A percentile compares a stretch with the other conserved stretches of the same genome.
phyloP scores from a whole-genome alignment of 2,329 filamentous ascomycete genomes.

The Xylaria multiplex region DNA sequence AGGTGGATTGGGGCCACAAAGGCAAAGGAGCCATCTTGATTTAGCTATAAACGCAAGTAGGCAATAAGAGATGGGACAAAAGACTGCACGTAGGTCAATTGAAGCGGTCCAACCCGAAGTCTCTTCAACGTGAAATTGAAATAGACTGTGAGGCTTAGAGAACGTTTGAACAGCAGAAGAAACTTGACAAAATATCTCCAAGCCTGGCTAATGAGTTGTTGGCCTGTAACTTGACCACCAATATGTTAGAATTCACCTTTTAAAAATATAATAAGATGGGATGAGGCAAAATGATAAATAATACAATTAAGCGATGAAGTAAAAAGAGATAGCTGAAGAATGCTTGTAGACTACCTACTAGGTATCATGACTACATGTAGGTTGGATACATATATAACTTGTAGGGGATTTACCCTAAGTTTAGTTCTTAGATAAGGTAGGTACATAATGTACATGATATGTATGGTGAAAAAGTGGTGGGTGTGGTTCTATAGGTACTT shows the following conservation, averaged over 20 bases:
- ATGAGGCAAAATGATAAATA: neutral
- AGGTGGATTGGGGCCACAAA: slow-evolving; percentile 31
- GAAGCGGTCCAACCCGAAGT: neutral
- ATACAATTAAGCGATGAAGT: neutral
- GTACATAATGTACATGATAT: too few relatives aligned
- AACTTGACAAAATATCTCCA: neutral
- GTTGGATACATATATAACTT: too few relatives aligned
- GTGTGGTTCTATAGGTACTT: too few relatives aligned
- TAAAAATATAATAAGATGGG: neutral
- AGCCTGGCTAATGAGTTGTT: neutral
- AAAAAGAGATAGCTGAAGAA: neutral
- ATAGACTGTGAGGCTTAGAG: neutral
- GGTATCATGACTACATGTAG: too few relatives aligned
- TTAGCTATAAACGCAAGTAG: neutral
- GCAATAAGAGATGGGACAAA: neutral
- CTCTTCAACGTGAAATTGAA: neutral
- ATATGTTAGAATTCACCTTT: neutral
- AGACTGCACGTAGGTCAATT: neutral
- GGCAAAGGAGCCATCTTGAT: slow-evolving; percentile 34
- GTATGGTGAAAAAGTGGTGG: too few relatives aligned
- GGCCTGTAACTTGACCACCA: too few relatives aligned
- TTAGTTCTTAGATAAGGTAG: too few relatives aligned
- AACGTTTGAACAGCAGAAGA: neutral
- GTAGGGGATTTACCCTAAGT: too few relatives aligned
- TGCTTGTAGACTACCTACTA: neutral